Conservation (phyloP, 1,139 yeast genomes). For the Blastobotrys aristatus region DNA sequence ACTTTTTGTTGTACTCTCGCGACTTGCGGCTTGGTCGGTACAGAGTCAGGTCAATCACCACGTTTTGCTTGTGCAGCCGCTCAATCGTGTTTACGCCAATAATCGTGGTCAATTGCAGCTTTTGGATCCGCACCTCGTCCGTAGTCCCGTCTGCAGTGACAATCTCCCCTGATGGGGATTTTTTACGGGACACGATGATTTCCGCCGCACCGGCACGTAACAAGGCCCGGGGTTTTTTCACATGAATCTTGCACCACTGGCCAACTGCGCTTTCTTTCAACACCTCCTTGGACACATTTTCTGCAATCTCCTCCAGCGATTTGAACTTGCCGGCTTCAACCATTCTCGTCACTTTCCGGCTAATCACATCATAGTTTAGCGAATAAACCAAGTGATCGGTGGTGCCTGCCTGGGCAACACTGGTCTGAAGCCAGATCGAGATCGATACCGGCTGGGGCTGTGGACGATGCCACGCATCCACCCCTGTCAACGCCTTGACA, state of each 20-base stretch:
- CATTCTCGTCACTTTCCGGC: slow-evolving; percentile 53
- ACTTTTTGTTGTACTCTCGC: slow-evolving; percentile 24
- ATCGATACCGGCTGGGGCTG: slow-evolving; percentile 65
- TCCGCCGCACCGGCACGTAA: slow-evolving; percentile 52
- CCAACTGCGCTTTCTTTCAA: slow-evolving; percentile 51
- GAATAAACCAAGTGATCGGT: slow-evolving; percentile 78
- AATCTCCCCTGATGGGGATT: slow-evolving; percentile 31
- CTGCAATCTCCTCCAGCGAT: slow-evolving; percentile 59
- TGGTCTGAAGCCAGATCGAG: slow-evolving; percentile 57
- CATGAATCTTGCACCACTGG: slow-evolving; percentile 42
- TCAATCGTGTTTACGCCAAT: slow-evolving; percentile 93
- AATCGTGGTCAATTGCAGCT: slow-evolving; percentile 60
- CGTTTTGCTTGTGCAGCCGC: slow-evolving; percentile 70
- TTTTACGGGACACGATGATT: slow-evolving; percentile 37
- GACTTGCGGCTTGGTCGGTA: slow-evolving; percentile 27
- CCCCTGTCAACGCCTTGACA: slow-evolving; percentile 63
- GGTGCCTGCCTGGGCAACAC: slow-evolving; percentile 62
- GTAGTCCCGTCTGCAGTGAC: slow-evolving; percentile 28
- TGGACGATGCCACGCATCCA: slow-evolving; percentile 71
- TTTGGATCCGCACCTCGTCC: slow-evolving; percentile 47
- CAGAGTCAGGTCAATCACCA: slow-evolving; percentile 52
- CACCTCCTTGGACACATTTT: slow-evolving; percentile 46
- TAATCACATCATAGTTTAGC: slow-evolving; percentile 79
- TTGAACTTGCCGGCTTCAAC: slow-evolving; percentile 44
- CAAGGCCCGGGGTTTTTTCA: slow-evolving; percentile 49